Conservation (phyloP, 176 grass and related monocot species). For the Pontederia paniculata region DNA sequence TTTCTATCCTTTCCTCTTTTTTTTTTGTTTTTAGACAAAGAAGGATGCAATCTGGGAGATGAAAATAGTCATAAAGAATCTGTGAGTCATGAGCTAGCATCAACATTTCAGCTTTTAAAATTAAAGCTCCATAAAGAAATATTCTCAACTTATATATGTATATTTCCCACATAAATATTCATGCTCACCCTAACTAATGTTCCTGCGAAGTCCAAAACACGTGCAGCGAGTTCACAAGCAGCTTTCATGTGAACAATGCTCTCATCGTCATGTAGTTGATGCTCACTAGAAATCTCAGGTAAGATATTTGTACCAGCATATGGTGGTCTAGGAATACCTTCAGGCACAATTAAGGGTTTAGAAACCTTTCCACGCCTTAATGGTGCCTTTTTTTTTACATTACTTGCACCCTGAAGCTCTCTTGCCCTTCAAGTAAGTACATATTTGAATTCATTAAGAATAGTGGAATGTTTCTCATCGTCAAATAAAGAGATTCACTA, state of each 20-base stretch:
- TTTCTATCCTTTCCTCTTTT: no score
- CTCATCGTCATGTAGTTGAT: constrained; percentile 46
- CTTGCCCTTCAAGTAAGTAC: constrained; percentile 21
- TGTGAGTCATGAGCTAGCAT: not conserved
- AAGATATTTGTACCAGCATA: constrained; percentile 50
- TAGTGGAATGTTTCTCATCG: not conserved
- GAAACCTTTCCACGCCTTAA: constrained; percentile 66
- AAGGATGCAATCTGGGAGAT: not conserved
- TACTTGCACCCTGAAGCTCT: constrained; percentile 30
- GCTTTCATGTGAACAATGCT: constrained; percentile 71
- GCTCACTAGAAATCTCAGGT: constrained; percentile 40
- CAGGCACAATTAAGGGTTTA: constrained; percentile 46
- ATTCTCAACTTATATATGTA: not conserved
- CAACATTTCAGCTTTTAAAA: not conserved
- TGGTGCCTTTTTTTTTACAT: constrained; percentile 50
- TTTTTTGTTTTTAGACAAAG: not conserved
- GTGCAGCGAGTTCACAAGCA: constrained; percentile 71
- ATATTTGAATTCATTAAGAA: constrained; percentile 5
- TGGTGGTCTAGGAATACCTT: constrained; percentile 58
- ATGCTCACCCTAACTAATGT: constrained; percentile 61
- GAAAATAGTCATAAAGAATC: not conserved
- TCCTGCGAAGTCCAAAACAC: constrained; percentile 60
- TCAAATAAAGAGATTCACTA: not conserved
- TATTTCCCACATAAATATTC: not conserved
- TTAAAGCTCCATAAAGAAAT: not conserved